These are phyloP conservation scores for Cinnamomum chago DNA, from an alignment of 164 flowering plant genomes.

Conservation along the genomic window DNA sequence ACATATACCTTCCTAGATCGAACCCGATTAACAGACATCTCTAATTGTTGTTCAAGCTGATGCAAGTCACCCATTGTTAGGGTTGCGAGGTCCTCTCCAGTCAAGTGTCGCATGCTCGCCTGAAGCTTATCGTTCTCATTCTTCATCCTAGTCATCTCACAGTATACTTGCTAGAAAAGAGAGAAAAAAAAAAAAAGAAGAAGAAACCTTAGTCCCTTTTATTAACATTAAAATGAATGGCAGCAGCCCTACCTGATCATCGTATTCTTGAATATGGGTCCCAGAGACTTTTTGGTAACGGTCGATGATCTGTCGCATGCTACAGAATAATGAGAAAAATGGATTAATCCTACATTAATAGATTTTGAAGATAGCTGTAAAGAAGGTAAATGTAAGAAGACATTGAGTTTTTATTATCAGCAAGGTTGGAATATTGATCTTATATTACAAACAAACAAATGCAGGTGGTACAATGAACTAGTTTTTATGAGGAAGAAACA, in stretches of 20 bases:
- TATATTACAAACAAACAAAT: no score
- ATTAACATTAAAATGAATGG: background rate
- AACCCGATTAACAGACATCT: conserved; percentile 31
- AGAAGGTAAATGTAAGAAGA: background rate
- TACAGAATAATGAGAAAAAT: conserved; percentile 1
- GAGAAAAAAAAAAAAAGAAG: background rate
- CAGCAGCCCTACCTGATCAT: conserved; percentile 24
- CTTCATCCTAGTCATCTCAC: conserved; percentile 33
- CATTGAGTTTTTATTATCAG: no score
- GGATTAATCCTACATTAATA: background rate
- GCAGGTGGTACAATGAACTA: no score
- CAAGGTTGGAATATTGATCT: no score
- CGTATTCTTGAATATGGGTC: conserved; percentile 20
- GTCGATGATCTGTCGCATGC: conserved; percentile 39
- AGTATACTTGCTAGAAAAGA: conserved; percentile 19
- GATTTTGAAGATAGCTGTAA: background rate
- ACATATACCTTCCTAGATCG: conserved; percentile 39
- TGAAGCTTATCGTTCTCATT: conserved; percentile 37
- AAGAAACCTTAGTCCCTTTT: background rate
- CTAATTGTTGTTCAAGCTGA: conserved; percentile 37
- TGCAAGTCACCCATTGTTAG: conserved; percentile 27
- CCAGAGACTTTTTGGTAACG: conserved; percentile 30
- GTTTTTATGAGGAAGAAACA: no score
- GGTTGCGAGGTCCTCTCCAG: conserved; percentile 32
- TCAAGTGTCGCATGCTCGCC: conserved; percentile 29